phyloP scores from a whole-genome alignment of 179 eudicot genomes.

The Corrigiola litoralis region DNA sequence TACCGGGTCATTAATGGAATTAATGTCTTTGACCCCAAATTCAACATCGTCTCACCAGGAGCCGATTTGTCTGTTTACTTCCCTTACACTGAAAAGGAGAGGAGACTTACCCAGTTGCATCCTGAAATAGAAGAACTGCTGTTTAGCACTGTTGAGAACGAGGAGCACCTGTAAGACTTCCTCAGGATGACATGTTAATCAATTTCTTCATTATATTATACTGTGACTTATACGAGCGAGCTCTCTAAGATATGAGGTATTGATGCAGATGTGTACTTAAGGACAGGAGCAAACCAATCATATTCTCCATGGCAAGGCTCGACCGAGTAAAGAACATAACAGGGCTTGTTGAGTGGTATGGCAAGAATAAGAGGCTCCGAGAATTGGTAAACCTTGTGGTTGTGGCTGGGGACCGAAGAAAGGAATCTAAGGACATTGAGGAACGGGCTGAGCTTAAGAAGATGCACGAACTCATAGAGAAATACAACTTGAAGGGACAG shows the following conservation, averaged over 20 bases:
- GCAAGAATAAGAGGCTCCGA: constrained; percentile 53
- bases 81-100: constrained; percentile 62
- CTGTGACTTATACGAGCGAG: background rate
- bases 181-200: background rate
- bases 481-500: constrained; percentile 50
- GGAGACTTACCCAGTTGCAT: constrained; percentile 55
- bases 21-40: constrained; percentile 61
- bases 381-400: constrained; percentile 81
- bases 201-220: background rate
- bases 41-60: constrained; percentile 91
- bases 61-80: constrained; percentile 75
- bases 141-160: constrained; percentile 54
- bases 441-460: constrained; percentile 78
- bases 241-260: background rate
- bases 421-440: constrained; percentile 76
- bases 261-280: constrained; percentile 54
- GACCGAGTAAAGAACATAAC: constrained; percentile 84
- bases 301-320: constrained; percentile 86
- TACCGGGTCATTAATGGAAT: constrained; percentile 68
- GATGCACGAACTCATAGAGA: constrained; percentile 47
- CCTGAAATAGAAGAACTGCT: constrained; percentile 70
- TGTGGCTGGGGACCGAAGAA: constrained; percentile 81
- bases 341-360: constrained; percentile 83
- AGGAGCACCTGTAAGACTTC: constrained; percentile 61
- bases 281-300: constrained; percentile 70